Conservation (phyloP, 2,329 filamentous ascomycete species). For the Epichloe baconii region DNA sequence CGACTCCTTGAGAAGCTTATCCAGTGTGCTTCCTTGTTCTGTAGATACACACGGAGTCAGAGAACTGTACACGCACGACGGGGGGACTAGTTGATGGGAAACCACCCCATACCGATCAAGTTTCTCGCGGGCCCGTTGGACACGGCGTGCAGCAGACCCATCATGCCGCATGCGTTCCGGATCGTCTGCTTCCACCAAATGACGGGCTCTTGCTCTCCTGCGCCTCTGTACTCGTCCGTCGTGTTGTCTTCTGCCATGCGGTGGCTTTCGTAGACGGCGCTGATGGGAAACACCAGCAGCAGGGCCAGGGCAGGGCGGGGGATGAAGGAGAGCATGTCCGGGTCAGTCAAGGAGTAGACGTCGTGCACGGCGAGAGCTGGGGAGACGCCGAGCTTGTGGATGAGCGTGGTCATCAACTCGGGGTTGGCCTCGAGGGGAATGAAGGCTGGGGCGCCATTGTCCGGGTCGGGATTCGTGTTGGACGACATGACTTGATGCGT, state of each 20-base stretch:
- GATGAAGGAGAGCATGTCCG: slow-evolving; percentile 71
- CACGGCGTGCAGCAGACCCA: slow-evolving; percentile 73
- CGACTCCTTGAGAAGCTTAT: slow-evolving; percentile 55
- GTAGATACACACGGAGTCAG: neutral
- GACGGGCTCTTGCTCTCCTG: slow-evolving; percentile 59
- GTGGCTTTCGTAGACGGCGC: slow-evolving; percentile 62
- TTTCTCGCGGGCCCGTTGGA: slow-evolving; percentile 59
- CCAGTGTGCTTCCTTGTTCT: slow-evolving; percentile 43
- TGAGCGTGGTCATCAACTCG: slow-evolving; percentile 70
- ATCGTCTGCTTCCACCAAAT: slow-evolving; percentile 95
- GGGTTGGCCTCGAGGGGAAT: slow-evolving; percentile 64
- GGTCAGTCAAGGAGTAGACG: slow-evolving; percentile 81
- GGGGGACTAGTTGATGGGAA: slow-evolving; percentile 6
- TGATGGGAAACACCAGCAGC: slow-evolving; percentile 84
- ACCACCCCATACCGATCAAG: slow-evolving; percentile 36
- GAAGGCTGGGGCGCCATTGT: slow-evolving; percentile 31
- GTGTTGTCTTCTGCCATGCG: slow-evolving; percentile 60
- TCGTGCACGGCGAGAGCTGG: slow-evolving; percentile 69
- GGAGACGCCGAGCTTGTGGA: slow-evolving; percentile 76
- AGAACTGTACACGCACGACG: too few relatives aligned
- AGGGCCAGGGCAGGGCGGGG: slow-evolving; percentile 80
- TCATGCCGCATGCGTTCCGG: slow-evolving; percentile 81
- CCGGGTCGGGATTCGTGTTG: slow-evolving; percentile 27
- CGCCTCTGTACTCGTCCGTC: slow-evolving; percentile 50
- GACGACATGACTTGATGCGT: slow-evolving; percentile 17